Evolutionary conservation across 176 grass and related monocot species (phyloP).

Genomic region (Guadua angustifolia): DNA sequence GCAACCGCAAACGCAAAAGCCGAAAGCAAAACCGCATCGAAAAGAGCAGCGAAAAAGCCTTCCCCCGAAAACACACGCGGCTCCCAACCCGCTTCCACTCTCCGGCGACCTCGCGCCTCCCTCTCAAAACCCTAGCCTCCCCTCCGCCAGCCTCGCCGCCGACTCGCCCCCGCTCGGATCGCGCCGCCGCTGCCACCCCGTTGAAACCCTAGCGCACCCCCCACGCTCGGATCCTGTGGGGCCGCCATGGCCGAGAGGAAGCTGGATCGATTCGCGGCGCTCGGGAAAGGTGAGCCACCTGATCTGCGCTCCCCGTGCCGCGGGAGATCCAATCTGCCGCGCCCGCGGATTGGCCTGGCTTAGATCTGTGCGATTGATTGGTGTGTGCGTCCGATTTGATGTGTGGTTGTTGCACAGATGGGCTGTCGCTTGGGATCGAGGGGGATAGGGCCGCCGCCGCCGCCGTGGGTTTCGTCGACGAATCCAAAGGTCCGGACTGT

Average conservation of each 20-base stretch:
- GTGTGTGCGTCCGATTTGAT: constrained; percentile 45
- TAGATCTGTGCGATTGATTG: constrained; percentile 47
- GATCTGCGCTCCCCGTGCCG: background rate
- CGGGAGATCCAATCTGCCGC: constrained; percentile 51
- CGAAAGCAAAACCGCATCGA: constrained; percentile 12
- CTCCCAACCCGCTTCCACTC: constrained; percentile 40
- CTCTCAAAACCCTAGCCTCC: constrained; percentile 66
- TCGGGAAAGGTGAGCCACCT: constrained; percentile 69
- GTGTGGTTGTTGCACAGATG: constrained; percentile 59
- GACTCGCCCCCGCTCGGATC: constrained; percentile 13
- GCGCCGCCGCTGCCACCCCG: constrained; percentile 11
- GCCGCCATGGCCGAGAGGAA: constrained; percentile 73
- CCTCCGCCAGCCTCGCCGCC: background rate
- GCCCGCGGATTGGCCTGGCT: constrained; percentile 2
- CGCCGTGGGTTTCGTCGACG: constrained; percentile 79
- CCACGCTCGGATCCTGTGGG: constrained; percentile 49
- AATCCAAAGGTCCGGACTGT: constrained; percentile 67
- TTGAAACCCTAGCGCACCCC: constrained; percentile 71
- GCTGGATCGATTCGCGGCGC: constrained; percentile 72
- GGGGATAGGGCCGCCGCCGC: constrained; percentile 67
- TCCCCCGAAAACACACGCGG: background rate
- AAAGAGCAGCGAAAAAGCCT: background rate
- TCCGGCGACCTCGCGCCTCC: constrained; percentile 44
- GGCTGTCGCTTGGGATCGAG: constrained; percentile 72
- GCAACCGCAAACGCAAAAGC: background rate